A percentile compares a stretch with the other conserved stretches of the same genome.
Conservation (phyloP, 768 basidiomycete genomes). For the Mrakia gelida region DNA sequence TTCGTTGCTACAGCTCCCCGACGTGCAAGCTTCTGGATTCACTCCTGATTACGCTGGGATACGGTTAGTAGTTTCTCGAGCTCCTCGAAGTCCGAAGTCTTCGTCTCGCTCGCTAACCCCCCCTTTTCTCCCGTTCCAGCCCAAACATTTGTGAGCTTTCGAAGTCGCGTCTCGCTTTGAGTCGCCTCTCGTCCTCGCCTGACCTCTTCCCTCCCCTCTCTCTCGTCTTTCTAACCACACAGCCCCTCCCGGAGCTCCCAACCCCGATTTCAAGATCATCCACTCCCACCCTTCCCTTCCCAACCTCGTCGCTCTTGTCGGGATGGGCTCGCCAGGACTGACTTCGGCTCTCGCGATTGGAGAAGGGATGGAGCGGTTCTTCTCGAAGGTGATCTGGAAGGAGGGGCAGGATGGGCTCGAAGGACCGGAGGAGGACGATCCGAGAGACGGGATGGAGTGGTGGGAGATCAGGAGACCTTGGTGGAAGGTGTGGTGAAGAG, state of each 20-base stretch:
- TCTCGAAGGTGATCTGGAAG: conserved; percentile 1
- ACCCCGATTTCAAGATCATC: conserved; percentile 79
- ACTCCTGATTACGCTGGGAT: conserved; percentile 79
- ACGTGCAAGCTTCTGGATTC: conserved; percentile 57
- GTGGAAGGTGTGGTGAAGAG: background rate
- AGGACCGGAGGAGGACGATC: background rate
- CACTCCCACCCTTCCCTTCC: conserved; percentile 32
- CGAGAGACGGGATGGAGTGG: conserved; percentile 1
- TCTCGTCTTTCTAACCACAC: background rate
- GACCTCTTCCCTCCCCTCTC: background rate
- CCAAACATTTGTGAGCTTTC: conserved; percentile 41
- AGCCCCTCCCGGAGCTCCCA: conserved; percentile 63
- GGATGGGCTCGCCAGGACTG: conserved; percentile 1
- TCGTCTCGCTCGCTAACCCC: no score
- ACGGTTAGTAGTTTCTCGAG: background rate
- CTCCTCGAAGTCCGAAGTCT: no score
- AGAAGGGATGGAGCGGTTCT: conserved; percentile 14
- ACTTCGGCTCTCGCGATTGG: conserved; percentile 5
- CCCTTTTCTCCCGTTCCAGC: no score
- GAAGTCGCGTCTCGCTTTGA: background rate
- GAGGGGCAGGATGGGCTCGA: background rate
- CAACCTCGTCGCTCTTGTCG: conserved; percentile 1
- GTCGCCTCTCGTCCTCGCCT: no score
- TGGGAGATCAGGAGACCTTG: conserved; percentile 1
- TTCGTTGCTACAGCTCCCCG: conserved; percentile 50